Evolutionary conservation across 2,329 filamentous ascomycete species (phyloP), one percentile per base, ranked within the genome.

Genomic region (Ceratocystis ficicola): DNA sequence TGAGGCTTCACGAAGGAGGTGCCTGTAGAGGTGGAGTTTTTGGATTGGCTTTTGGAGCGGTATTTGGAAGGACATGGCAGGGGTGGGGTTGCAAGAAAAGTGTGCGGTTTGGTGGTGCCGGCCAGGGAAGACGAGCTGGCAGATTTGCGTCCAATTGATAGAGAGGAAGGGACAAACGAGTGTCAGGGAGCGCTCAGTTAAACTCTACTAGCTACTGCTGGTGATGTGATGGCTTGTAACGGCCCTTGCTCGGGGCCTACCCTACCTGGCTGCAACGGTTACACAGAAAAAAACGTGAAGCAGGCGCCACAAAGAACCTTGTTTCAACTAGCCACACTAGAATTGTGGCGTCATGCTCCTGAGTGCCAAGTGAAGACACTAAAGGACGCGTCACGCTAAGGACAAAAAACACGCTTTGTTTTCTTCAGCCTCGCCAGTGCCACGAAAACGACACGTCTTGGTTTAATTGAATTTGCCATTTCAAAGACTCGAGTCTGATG

Each of bases 1-100:
- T 32, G 81, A 79, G 48, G 78, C 76, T 74, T 86, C 83, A 67
- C 84, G 82, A 44, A 86, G 80, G 25, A 86, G 75, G 67, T 82
- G 78, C 66, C 84, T 79, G 72, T 84, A 86, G 60, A 84, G 73
- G 69, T 80, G 78, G 15, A 79, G 70, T 3, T 76, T 68, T 0
- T 67, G 60, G 17, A 67, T 67, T 6, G 66, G 66, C 57, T 59
- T 67, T 28, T 73, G 72, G 25, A 77, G 73, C 63, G 73, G 74
- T 28, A 73, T 72, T 62, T 73, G 72, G 25, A 66, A 52, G 46
- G 52, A 17, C 66, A 67, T 67, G 62, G 25, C 48, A 46, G 46
- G 63, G 32, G 36, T 12, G 48, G 20, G 12, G n/a, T 8, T n/a
- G 28, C 17, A 36, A 12, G 52, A 28, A 57, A 25, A 8, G 28